Percentiles rank a stretch among this genome's conserved stretches.
Conservation (phyloP, 495 filamentous ascomycete genomes). For the Lasiosphaeriaceae sp. region DNA sequence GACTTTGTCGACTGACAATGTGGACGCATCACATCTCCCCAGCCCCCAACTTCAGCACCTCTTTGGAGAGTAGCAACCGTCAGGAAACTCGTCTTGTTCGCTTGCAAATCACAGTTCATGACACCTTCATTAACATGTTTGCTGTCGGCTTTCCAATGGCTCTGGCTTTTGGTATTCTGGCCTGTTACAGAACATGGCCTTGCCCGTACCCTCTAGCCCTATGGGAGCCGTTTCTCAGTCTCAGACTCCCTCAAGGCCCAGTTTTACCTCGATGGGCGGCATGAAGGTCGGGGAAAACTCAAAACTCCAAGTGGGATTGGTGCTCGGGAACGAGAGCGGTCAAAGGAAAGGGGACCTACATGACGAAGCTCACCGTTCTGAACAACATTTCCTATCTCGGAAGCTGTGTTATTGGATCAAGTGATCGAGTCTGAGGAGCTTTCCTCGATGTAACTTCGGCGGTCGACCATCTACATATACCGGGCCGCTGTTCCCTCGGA, state of each 20-base stretch:
- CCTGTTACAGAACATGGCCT: background rate
- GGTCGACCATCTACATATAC: background rate
- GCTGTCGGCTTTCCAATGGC: background rate
- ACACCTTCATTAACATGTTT: background rate
- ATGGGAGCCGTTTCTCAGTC: background rate
- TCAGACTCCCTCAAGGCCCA: background rate
- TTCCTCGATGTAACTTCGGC: too few relatives aligned
- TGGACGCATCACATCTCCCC: background rate
- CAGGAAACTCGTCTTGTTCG: too few relatives aligned
- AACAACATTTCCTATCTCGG: too few relatives aligned
- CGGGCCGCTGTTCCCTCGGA: constrained; percentile 5
- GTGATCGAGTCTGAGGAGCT: too few relatives aligned
- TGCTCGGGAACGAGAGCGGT: too few relatives aligned
- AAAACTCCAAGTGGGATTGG: background rate
- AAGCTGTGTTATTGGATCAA: too few relatives aligned
- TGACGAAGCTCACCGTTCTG: too few relatives aligned
- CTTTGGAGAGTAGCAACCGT: too few relatives aligned
- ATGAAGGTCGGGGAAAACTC: background rate
- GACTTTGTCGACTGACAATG: background rate
- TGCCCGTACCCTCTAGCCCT: constrained; percentile 2
- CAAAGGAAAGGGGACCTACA: too few relatives aligned
- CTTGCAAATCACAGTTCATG: background rate
- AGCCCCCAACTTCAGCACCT: too few relatives aligned
- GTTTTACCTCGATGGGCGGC: background rate
- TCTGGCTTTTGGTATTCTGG: background rate